Base-by-base conservation (phyloP, 176 grass and related monocot genomes). In the Microstegium vimineum region DNA sequence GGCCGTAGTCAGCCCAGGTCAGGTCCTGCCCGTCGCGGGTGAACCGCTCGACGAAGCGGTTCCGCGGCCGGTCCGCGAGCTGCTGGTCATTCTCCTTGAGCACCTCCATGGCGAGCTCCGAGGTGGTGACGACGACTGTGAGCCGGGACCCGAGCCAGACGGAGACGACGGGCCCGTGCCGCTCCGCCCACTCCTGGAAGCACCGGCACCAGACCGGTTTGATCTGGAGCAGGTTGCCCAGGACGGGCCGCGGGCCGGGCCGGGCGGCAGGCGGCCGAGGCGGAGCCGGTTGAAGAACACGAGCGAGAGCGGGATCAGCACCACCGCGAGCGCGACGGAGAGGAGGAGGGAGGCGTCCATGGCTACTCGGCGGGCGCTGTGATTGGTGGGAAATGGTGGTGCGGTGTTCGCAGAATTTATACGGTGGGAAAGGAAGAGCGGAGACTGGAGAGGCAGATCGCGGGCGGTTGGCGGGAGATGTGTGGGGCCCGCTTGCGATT, bases 1-100 rank as follows among this genome's bases (percentile, higher is more conserved):
- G 87, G 32, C 92, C 92, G 84, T 91, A 94, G 84, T 94, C 89
- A 17, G 92, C 92, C 92, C 92, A 94, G 92, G 91, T 94, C 60
- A 94, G 92, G 81, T 94, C 92, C 87, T 82, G 76, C 16, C 92
- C 92, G 78, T 94, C 78, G 66, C 92, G 86, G 89, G 89, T 94
- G 92, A 94, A 94, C 0, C 87, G 77, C 79, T 86, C 81, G 6
- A 89, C 84, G 62, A 89, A 83, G 0, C 92, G 92, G 78, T 81
- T 91, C 5, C 92, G 81, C 6, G 87, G 89, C 0, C 92, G 87
- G 82, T 94, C 89, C 46, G 92, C 87, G 31, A 94, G 92, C 81
- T 87, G 86, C 87, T 94, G 92, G 70, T 94, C 92, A 12, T 91
- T 10, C 81, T 94, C 92, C 87, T 91, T 94, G 80, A 94, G 92